Base-by-base conservation (phyloP, 1,139 yeast species). In the Taphrina confusa region DNA sequence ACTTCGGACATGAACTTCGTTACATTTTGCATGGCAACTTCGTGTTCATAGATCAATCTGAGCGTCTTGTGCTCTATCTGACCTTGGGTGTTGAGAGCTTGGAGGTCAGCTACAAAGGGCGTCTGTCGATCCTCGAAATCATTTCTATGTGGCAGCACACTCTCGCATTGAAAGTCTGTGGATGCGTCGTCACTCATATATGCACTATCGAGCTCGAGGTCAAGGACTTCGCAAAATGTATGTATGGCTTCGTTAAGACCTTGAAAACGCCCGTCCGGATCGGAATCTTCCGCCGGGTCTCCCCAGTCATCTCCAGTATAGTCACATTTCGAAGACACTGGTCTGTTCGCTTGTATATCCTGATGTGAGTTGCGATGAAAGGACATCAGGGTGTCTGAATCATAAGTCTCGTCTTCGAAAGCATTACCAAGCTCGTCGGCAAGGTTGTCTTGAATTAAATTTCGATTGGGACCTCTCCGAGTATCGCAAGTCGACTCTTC, bases 231-330 rank as follows among this genome's bases (percentile, higher is more conserved):
- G 20, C 12, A 22, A 18, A 47, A 20, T 11, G 27, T 20, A 11
- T 47, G 14, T 14, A 47, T 47, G 20, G 52, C 28, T 1, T 31
- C 52, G 40, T 47, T 28, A 4, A 47, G 42, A 18, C 30, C 4
- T 22, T 18, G 18, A 18, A 20, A 34, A 12, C 52, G 25, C 4
- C 42, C 52, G 18, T 47, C 52, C 4, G 52, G 52, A 20, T 47
- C 52, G 20, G 40, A 33, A 22, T 47, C 52, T 18, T 47, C 52
- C 12, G 52, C 52, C 11, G 52, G 52, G 20, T 47, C 52, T 2
- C 52, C 52, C 52, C 52, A 47, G 8, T 47, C 52, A 9, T 34
- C 31, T 1, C 52, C 52, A 8, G 52, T 25, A 14, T 47, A 47
- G 23, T 47, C 52, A 20, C 18, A 42, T 11, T 37, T 12, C n/a